Evolutionary conservation across 2,329 filamentous ascomycete genomes (phyloP).

Genomic region (Pleomassaria siparia): DNA sequence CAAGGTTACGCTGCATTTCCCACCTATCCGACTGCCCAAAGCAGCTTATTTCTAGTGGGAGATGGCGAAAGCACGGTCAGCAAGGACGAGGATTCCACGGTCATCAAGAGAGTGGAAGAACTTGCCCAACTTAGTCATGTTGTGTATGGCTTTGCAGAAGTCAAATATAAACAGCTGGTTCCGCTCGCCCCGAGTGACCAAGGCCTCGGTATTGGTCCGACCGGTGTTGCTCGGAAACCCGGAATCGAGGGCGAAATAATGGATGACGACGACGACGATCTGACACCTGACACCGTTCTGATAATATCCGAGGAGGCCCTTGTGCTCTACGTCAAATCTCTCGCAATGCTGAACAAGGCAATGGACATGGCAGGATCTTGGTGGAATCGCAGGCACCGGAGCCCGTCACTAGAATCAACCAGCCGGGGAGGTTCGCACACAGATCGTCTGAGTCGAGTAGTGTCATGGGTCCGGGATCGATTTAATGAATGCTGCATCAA

Average conservation of each 20-base stretch:
- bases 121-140: slow-evolving; percentile 92
- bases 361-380: slow-evolving; percentile 94
- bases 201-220: slow-evolving; percentile 61
- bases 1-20: slow-evolving; percentile 80
- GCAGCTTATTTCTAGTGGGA: slow-evolving; percentile 64
- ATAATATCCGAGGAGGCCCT: slow-evolving; percentile 90
- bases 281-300: slow-evolving; percentile 84
- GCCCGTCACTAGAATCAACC: slow-evolving; percentile 50
- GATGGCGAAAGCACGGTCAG: slow-evolving; percentile 63
- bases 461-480: slow-evolving; percentile 89
- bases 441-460: slow-evolving; percentile 83
- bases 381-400: slow-evolving; percentile 82
- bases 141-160: slow-evolving; percentile 95
- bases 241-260: slow-evolving; percentile 47
- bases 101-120: slow-evolving; percentile 84
- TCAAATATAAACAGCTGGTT: slow-evolving; percentile 97
- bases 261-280: slow-evolving; percentile 69
- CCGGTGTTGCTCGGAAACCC: slow-evolving; percentile 48
- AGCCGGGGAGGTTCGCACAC: slow-evolving; percentile 49
- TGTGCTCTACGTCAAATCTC: slow-evolving; percentile 92
- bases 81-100: slow-evolving; percentile 76
- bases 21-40: slow-evolving; percentile 70
- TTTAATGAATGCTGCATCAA: slow-evolving; percentile 99
- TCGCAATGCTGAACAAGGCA: slow-evolving; percentile 85
- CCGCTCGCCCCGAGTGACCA: slow-evolving; percentile 78